Percentiles rank a stretch among this genome's conserved stretches.
These are phyloP conservation scores for Nigrospora osmanthi DNA, from an alignment of 2,329 filamentous ascomycete genomes.

Conservation along the genomic window DNA sequence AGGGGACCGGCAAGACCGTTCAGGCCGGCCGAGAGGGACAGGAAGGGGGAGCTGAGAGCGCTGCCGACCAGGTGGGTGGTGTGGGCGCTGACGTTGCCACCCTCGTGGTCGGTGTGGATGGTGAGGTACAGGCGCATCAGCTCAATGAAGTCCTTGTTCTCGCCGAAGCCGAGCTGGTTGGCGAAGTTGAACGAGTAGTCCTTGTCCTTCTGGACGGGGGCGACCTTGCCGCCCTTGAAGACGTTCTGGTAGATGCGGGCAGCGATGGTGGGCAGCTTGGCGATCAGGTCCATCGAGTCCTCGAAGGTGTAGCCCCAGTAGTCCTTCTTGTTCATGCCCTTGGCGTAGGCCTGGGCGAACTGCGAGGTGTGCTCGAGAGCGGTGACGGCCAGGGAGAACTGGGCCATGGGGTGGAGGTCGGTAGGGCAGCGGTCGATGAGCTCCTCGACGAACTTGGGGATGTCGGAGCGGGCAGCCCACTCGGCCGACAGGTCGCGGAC, in stretches of 20 bases:
- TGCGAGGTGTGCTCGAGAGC: slow-evolving; percentile 97
- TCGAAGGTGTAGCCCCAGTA: slow-evolving; percentile 99
- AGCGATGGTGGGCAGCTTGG: slow-evolving; percentile 97
- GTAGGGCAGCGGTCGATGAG: slow-evolving; percentile 99
- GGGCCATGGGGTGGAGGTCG: slow-evolving; percentile 98
- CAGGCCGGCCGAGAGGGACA: slow-evolving; percentile 91
- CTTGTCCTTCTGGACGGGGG: slow-evolving; percentile 94
- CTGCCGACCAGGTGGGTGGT: slow-evolving; percentile 97
- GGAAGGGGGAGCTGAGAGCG: slow-evolving; percentile 93
- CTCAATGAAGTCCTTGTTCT: slow-evolving; percentile 96
- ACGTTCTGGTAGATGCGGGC: slow-evolving; percentile 99
- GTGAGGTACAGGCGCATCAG: slow-evolving; percentile 98
- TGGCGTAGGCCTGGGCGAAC: slow-evolving; percentile 97
- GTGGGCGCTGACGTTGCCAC: slow-evolving; percentile 97
- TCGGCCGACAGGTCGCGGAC: slow-evolving; percentile 96
- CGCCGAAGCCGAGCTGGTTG: slow-evolving; percentile 95
- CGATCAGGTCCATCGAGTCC: slow-evolving; percentile 99
- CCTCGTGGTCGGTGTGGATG: slow-evolving; percentile 99
- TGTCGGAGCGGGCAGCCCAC: slow-evolving; percentile 94
- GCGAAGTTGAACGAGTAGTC: slow-evolving; percentile 99
- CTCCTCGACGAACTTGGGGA: slow-evolving; percentile 98
- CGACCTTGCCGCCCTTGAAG: slow-evolving; percentile 99
- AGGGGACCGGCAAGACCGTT: slow-evolving; percentile 98
- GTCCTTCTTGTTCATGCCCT: slow-evolving; percentile 98
- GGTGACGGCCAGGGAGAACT: slow-evolving; percentile 96